Base-by-base conservation (phyloP, 2,329 filamentous ascomycete genomes). In the Pseudocercospora macadamiae region DNA sequence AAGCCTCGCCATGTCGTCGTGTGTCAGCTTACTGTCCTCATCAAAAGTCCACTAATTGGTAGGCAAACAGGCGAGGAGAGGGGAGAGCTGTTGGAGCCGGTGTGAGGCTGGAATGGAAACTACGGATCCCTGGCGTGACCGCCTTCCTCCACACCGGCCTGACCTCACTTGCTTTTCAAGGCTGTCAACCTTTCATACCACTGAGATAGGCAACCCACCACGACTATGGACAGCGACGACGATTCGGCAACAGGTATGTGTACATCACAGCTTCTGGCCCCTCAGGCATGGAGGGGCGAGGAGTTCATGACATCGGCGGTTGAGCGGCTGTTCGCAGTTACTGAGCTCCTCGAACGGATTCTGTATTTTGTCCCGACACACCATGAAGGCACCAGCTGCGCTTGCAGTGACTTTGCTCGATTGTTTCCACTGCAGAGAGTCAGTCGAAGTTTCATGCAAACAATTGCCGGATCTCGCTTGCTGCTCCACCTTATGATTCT, bases 321-420 rank as follows among this genome's bases (percentile, higher is more conserved):
- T 5, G 21, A 45, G 18, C 42, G 42, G 19, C n/a, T 8, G n/a
- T 51, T 51, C 19, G 47, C 26, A 1, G 32, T 34, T 9, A 23
- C 47, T 12, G 26, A 51, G 26, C 47, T 32, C 7, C 47, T 51
- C 26, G 47, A 51, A 23, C 18, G 47, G 2, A 51, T 51, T n/a
- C 23, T 51, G 10, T 25, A 30, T 3, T 26, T 18, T 23, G n/a
- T 51, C 8, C 12, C 47, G 8, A 12, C 23, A 14, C 26, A 30
- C 23, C 7, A 51, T 5, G 3, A 3, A 19, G 47, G 23, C 26
- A 51, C 47, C 1, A 51, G 47, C 26, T 30, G 18, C 26, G 26
- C n/a, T 9, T 30, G 18, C n/a, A 30, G 26, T 19, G 26, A 34
- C 23, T 51, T 51, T n/a, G 32, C 10, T 8, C 30, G 8, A 6